Conservation (phyloP, 495 filamentous ascomycete genomes). For the Penicillium atrosanguineum region DNA sequence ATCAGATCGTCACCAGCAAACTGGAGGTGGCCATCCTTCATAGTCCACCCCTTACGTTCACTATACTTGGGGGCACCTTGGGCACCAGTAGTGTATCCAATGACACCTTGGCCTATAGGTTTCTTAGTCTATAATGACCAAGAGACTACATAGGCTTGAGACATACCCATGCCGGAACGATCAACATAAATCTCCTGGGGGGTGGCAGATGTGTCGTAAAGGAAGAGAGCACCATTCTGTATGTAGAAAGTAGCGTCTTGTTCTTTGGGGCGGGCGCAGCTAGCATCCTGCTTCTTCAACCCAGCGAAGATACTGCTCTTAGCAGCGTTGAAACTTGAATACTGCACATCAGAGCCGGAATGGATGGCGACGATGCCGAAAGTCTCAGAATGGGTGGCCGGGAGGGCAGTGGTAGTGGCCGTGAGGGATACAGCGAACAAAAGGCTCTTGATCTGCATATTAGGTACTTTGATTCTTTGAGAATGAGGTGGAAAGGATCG, state of each 20-base stretch:
- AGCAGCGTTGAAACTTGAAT: constrained; percentile 38
- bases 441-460: constrained; percentile 32
- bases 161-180: constrained; percentile 52
- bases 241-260: constrained; percentile 49
- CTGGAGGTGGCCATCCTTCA: constrained; percentile 41
- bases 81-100: constrained; percentile 48
- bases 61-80: constrained; percentile 33
- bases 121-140: neutral
- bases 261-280: constrained; percentile 38
- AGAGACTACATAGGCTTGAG: neutral
- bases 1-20: constrained; percentile 43
- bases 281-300: constrained; percentile 39
- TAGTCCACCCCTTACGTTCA: constrained; percentile 44
- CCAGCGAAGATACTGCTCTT: constrained; percentile 43
- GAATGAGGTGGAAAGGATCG: too few species aligned
- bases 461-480: neutral
- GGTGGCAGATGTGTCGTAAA: constrained; percentile 38
- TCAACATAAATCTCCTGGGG: constrained; percentile 51
- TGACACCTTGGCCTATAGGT: constrained; percentile 43
- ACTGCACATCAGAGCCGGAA: constrained; percentile 46
- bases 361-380: constrained; percentile 49
- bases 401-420: constrained; percentile 23
- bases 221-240: constrained; percentile 42
- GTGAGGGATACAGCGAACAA: constrained; percentile 23
- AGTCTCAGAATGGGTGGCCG: constrained; percentile 20